A percentile compares a stretch with the other conserved stretches of the same genome.
phyloP scores from a whole-genome alignment of 495 filamentous ascomycete species.

The Aspergillus hancockii region DNA sequence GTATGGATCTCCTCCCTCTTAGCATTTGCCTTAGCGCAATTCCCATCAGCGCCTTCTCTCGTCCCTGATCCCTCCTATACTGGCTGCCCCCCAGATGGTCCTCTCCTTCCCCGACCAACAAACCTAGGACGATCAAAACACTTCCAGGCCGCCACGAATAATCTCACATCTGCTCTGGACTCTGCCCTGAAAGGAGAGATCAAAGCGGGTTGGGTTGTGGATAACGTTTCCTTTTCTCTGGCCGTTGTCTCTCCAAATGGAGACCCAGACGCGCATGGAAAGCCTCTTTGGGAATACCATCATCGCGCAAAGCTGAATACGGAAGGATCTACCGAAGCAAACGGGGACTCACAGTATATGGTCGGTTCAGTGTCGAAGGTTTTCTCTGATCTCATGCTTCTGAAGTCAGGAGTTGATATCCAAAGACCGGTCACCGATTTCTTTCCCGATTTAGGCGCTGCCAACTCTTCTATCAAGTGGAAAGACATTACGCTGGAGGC shows the following conservation, averaged over 20 bases:
- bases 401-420: constrained; percentile 18
- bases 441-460: constrained; percentile 7
- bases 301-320: constrained; percentile 16
- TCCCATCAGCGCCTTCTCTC: constrained; percentile 10
- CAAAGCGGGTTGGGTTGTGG: constrained; percentile 18
- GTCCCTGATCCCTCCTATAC: constrained; percentile 8
- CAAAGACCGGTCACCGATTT: constrained; percentile 17
- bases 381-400: constrained; percentile 19
- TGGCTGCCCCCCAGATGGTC: constrained; percentile 14
- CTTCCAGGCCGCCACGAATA: constrained; percentile 8
- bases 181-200: constrained; percentile 14
- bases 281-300: constrained; percentile 22
- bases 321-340: not conserved
- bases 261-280: not conserved
- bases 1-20: not conserved
- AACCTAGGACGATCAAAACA: constrained; percentile 10
- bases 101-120: constrained; percentile 19
- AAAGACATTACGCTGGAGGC: constrained; percentile 16
- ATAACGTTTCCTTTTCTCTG: constrained; percentile 18
- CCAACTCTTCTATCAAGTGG: constrained; percentile 14
- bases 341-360: constrained; percentile 19
- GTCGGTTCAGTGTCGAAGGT: constrained; percentile 22
- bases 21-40: constrained; percentile 4
- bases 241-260: constrained; percentile 13
- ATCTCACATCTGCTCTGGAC: constrained; percentile 8